phyloP scores from a whole-genome alignment of 148 eudicot genomes.

The Amaranthus palmeri region DNA sequence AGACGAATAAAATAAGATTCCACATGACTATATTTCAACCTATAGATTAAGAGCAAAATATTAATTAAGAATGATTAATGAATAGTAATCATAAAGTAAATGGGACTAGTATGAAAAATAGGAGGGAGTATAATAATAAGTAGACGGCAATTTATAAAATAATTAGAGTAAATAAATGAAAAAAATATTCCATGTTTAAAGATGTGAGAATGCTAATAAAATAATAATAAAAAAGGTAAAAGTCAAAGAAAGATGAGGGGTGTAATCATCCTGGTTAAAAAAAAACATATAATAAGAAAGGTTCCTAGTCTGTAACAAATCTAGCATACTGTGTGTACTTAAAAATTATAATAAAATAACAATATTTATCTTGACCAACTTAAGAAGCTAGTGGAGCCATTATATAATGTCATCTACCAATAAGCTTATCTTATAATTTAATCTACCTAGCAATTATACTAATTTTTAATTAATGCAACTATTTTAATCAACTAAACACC shows the following conservation, averaged over 20 bases:
- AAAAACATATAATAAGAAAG: constrained; percentile 12
- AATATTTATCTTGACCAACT: constrained; percentile 57
- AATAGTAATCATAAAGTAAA: too few species aligned
- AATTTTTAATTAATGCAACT: constrained; percentile 7
- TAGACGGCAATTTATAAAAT: too few species aligned
- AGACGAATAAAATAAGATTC: too few species aligned
- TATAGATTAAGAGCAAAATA: too few species aligned
- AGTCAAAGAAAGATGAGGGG: constrained; percentile 71
- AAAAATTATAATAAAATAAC: constrained; percentile 20
- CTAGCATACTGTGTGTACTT: constrained; percentile 43
- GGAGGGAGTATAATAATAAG: too few species aligned
- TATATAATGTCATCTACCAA: constrained; percentile 45
- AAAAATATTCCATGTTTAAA: constrained; percentile 41
- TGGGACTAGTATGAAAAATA: too few species aligned
- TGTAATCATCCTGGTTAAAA: constrained; percentile 42
- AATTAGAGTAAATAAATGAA: too few species aligned
- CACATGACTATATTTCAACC: too few species aligned
- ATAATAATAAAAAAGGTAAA: constrained; percentile 27
- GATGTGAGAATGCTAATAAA: constrained; percentile 31
- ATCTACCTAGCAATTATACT: neutral
- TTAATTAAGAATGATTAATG: too few species aligned
- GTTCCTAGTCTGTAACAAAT: constrained; percentile 53
- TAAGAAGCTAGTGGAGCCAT: constrained; percentile 54
- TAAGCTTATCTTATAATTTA: constrained; percentile 21
- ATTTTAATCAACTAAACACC: constrained; percentile 17